These are phyloP conservation scores for Xerocomus nothofagi DNA, from an alignment of 1,284 basidiomycete genomes.

Conservation along the genomic window DNA sequence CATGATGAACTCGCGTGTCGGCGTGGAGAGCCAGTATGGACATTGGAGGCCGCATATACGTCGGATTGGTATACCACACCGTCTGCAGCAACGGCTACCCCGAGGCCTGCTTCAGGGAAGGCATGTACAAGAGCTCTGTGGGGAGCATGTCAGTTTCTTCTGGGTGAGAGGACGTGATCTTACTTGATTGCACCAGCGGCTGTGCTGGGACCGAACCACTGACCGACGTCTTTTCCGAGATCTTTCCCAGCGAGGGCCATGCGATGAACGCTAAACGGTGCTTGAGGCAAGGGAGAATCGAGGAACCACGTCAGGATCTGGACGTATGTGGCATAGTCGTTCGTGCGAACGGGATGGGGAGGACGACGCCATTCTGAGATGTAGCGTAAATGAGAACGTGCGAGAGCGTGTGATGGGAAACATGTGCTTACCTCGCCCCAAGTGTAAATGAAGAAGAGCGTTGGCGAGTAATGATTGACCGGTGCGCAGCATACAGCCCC, in stretches of 20 bases:
- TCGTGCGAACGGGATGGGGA: slow-evolving; percentile 54
- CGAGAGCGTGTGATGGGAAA: slow-evolving; percentile 1
- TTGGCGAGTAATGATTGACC: slow-evolving; percentile 94
- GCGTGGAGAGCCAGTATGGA: slow-evolving; percentile 39
- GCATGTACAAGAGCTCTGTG: slow-evolving; percentile 72
- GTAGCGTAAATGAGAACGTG: slow-evolving; percentile 11
- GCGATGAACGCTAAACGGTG: slow-evolving; percentile 94
- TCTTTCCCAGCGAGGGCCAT: slow-evolving; percentile 96
- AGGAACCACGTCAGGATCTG: slow-evolving; percentile 93
- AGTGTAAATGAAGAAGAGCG: slow-evolving; percentile 78
- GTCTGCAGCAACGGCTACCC: slow-evolving; percentile 83
- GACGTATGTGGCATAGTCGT: slow-evolving; percentile 76
- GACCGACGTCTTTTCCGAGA: slow-evolving; percentile 92
- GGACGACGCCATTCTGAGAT: slow-evolving; percentile 80
- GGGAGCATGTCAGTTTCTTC: slow-evolving; percentile 8
- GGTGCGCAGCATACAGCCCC: slow-evolving; percentile 98
- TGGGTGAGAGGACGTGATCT: slow-evolving; percentile 25
- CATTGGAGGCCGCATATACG: slow-evolving; percentile 78
- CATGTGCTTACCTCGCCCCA: slow-evolving; percentile 74
- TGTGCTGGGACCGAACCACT: slow-evolving; percentile 98
- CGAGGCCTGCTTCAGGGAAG: slow-evolving; percentile 80
- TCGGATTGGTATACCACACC: slow-evolving; percentile 84
- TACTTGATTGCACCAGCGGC: slow-evolving; percentile 94
- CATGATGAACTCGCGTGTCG: slow-evolving; percentile 47
- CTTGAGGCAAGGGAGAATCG: slow-evolving; percentile 85